phyloP scores from a whole-genome alignment of 73 alveolate species.

The Stentor roeselii region DNA sequence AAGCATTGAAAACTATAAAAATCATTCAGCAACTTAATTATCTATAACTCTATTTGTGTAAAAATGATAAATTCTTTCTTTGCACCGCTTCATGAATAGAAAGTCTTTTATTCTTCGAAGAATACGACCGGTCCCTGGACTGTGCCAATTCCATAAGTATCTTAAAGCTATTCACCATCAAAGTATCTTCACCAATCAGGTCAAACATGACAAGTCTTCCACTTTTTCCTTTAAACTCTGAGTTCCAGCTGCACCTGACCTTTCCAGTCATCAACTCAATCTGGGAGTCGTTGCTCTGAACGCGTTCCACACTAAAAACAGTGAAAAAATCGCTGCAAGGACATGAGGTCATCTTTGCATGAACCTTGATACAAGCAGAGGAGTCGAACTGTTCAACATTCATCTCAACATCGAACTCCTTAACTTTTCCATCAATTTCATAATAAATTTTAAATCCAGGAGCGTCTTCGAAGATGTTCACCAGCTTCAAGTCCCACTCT shows the following conservation, averaged over 20 bases:
- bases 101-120: not conserved
- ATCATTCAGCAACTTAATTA: no score
- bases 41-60: no score
- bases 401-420: not conserved
- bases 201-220: not conserved
- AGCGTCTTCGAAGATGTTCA: not conserved
- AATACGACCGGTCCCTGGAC: not conserved
- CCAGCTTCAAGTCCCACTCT: not conserved
- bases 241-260: not conserved
- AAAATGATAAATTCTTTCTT: not conserved
- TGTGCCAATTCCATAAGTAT: not conserved
- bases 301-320: not conserved
- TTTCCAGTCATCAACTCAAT: not conserved
- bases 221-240: not conserved
- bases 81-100: conserved; percentile 2
- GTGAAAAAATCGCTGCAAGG: not conserved
- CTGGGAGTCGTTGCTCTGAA: not conserved
- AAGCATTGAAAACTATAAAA: no score
- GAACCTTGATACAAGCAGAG: not conserved
- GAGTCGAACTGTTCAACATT: not conserved
- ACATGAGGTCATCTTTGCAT: not conserved
- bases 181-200: not conserved
- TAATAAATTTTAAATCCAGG: not conserved
- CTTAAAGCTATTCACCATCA: not conserved
- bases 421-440: not conserved